A percentile compares a stretch with the other conserved stretches of the same genome.
Evolutionary conservation across 768 basidiomycete species (phyloP).

Genomic region (Psilocybe cyanescens): DNA sequence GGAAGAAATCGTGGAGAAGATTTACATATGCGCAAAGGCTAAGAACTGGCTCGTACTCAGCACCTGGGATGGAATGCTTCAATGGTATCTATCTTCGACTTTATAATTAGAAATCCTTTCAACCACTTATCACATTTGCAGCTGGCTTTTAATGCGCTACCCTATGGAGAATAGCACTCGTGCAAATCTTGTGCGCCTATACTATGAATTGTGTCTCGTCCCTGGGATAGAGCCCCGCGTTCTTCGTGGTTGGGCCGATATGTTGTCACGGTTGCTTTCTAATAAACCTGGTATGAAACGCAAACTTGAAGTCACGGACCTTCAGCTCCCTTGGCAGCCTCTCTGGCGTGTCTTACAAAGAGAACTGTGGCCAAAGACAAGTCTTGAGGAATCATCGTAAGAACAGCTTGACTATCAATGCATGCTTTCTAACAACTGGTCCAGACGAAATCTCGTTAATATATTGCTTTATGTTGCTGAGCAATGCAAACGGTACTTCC

Average conservation of each 20-base stretch:
- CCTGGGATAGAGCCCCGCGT: constrained; percentile 78
- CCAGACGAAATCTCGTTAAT: constrained; percentile 61
- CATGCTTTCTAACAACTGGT: background rate
- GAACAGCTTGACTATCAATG: constrained; percentile 22
- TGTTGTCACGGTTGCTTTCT: constrained; percentile 71
- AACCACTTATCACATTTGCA: constrained; percentile 27
- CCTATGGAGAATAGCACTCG: constrained; percentile 72
- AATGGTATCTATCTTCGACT: constrained; percentile 54
- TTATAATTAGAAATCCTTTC: constrained; percentile 1
- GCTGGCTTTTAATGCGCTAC: constrained; percentile 84
- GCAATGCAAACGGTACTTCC: constrained; percentile 71
- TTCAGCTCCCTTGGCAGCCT: constrained; percentile 74
- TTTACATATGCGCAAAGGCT: constrained; percentile 70
- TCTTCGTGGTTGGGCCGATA: constrained; percentile 77
- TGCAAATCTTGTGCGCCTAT: constrained; percentile 72
- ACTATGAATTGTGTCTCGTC: constrained; percentile 78
- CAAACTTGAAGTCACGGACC: constrained; percentile 68
- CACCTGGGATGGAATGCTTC: constrained; percentile 80
- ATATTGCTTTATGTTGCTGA: constrained; percentile 77
- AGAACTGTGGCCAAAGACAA: constrained; percentile 75
- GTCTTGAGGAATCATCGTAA: constrained; percentile 62
- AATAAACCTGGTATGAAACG: constrained; percentile 67
- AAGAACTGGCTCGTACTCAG: constrained; percentile 77
- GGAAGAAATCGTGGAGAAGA: constrained; percentile 69
- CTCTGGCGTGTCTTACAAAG: constrained; percentile 77